These are phyloP conservation scores for Neopestalotiopsis clavispora DNA, from an alignment of 2,329 filamentous ascomycete genomes.

Conservation along the genomic window DNA sequence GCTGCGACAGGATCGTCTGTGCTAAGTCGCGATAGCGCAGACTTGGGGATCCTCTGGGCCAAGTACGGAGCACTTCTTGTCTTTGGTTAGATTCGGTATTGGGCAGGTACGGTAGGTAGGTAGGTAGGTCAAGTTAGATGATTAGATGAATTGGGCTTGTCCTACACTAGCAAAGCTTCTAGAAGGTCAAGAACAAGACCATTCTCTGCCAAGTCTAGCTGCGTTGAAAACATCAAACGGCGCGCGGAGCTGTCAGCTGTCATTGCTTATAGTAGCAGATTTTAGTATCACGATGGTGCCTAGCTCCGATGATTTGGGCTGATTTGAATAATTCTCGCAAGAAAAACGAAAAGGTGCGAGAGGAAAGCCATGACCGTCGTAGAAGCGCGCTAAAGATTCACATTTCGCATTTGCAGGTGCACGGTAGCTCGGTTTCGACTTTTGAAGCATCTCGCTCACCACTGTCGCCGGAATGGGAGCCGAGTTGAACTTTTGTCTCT, in stretches of 20 bases:
- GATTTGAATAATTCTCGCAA: too few species aligned
- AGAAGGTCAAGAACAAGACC: slow-evolving; percentile 7
- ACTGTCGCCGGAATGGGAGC: not conserved
- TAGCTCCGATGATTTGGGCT: not conserved
- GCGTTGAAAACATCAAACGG: slow-evolving; percentile 2
- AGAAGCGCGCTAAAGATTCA: too few species aligned
- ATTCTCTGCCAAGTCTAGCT: not conserved
- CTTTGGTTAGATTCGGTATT: too few species aligned
- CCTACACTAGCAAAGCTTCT: slow-evolving; percentile 5
- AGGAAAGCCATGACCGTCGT: too few species aligned
- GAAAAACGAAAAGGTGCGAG: too few species aligned
- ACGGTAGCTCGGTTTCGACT: not conserved
- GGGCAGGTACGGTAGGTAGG: too few species aligned
- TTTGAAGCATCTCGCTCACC: not conserved
- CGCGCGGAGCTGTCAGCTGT: slow-evolving; percentile 7
- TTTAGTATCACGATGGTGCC: not conserved
- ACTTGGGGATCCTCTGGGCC: not conserved
- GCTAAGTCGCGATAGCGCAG: not conserved
- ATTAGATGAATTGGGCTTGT: not conserved
- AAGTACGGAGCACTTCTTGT: not conserved
- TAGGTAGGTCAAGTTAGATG: not conserved
- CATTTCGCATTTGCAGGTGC: not conserved
- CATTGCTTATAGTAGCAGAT: not conserved
- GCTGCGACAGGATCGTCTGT: not conserved
- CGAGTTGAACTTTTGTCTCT: not conserved